Percentiles rank a stretch among this genome's conserved stretches.
These are phyloP conservation scores for Hemisphaericaspora xylofermentans DNA, from an alignment of 1,139 yeast species.

Conservation along the genomic window DNA sequence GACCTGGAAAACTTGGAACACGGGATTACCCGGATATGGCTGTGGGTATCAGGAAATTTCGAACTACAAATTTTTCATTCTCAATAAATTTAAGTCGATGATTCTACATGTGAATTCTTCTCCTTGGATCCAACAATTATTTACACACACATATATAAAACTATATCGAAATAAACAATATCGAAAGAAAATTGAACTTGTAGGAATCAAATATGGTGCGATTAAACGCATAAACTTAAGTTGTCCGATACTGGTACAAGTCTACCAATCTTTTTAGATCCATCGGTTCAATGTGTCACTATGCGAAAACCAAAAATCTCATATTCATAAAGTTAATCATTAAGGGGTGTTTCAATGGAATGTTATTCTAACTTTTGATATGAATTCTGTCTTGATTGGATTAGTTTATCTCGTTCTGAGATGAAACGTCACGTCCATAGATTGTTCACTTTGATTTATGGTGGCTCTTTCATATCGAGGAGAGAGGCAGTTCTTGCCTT, in stretches of 20 bases:
- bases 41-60: too few species aligned
- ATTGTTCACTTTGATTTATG: neutral
- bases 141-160: too few species aligned
- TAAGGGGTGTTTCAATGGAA: neutral
- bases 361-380: neutral
- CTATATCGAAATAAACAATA: too few species aligned
- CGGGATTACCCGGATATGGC: too few species aligned
- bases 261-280: slow-evolving; percentile 22
- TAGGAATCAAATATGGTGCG: too few species aligned
- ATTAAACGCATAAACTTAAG: slow-evolving; percentile 43
- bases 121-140: too few species aligned
- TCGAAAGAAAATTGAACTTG: too few species aligned
- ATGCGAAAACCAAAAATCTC: slow-evolving; percentile 36
- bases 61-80: too few species aligned
- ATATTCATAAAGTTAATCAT: slow-evolving; percentile 1
- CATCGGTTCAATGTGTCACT: slow-evolving; percentile 54
- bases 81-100: too few species aligned
- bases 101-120: too few species aligned
- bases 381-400: neutral
- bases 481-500: slow-evolving; percentile 7
- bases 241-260: slow-evolving; percentile 37
- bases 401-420: slow-evolving; percentile 2
- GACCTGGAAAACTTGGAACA: too few species aligned
- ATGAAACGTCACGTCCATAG: neutral
- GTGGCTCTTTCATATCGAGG: neutral